Percentiles rank a stretch among this genome's conserved stretches.
phyloP scores from a whole-genome alignment of 2,329 filamentous ascomycete genomes.

The Diaporthe batatas region DNA sequence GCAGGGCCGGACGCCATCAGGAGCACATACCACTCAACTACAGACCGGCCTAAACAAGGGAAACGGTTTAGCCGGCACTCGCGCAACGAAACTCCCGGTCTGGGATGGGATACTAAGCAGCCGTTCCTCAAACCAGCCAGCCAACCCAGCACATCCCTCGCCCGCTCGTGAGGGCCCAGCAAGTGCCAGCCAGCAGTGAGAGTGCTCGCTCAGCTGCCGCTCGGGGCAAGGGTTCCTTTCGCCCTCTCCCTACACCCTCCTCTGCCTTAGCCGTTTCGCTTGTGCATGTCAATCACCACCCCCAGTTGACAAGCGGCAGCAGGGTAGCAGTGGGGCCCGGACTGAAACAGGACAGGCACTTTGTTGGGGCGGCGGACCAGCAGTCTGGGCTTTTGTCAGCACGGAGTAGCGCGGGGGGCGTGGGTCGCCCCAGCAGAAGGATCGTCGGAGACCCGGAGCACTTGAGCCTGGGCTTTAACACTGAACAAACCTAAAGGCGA shows the following conservation, averaged over 20 bases:
- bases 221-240: slow-evolving; percentile 27
- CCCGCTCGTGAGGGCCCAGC: background rate
- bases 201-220: slow-evolving; percentile 17
- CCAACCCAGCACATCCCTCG: background rate
- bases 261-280: slow-evolving; percentile 30
- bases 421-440: slow-evolving; percentile 23
- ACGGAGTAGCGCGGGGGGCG: slow-evolving; percentile 18
- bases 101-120: background rate
- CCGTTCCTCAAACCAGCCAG: background rate
- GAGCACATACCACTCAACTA: slow-evolving; percentile 25
- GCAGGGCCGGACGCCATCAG: background rate
- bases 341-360: slow-evolving; percentile 15
- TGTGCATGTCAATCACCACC: slow-evolving; percentile 21
- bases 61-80: slow-evolving; percentile 21
- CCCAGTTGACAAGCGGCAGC: slow-evolving; percentile 8
- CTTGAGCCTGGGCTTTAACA: background rate
- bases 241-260: no score
- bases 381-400: slow-evolving; percentile 4
- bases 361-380: slow-evolving; percentile 3
- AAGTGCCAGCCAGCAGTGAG: no score
- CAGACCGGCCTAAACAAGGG: slow-evolving; percentile 23
- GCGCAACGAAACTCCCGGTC: slow-evolving; percentile 17
- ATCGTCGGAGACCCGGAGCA: background rate
- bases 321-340: slow-evolving; percentile 20
- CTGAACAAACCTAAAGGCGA: slow-evolving; percentile 24